Conservation (phyloP, 768 basidiomycete species). For the Mycena galopus region DNA sequence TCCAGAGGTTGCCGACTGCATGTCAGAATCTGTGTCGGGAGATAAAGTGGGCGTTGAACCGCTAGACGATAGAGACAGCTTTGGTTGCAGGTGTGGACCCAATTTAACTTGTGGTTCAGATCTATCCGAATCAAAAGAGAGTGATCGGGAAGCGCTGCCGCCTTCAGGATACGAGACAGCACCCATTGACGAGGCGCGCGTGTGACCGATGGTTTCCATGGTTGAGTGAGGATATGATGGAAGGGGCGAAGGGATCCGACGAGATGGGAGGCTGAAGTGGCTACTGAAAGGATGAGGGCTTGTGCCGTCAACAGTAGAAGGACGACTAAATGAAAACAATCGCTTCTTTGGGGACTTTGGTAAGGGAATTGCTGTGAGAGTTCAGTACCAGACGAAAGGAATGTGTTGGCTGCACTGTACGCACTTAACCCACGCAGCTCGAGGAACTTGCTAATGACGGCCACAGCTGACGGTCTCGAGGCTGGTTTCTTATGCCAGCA, state of each 20-base stretch:
- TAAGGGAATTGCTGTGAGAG: background rate
- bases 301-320: conserved; percentile 31
- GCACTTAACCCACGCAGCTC: conserved; percentile 37
- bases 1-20: conserved; percentile 38
- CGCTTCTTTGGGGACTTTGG: conserved; percentile 9
- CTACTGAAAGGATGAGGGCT: conserved; percentile 20
- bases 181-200: conserved; percentile 7
- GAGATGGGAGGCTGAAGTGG: conserved; percentile 22
- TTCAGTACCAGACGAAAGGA: background rate
- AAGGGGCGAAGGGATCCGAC: background rate
- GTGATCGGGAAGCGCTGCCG: background rate
- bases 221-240: conserved; percentile 22
- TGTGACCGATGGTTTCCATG: conserved; percentile 19
- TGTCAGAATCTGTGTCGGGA: conserved; percentile 16
- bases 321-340: conserved; percentile 36
- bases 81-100: background rate
- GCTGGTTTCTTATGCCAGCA: conserved; percentile 60
- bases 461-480: conserved; percentile 54
- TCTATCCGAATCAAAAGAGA: background rate
- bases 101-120: conserved; percentile 3
- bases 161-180: background rate
- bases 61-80: background rate
- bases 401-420: background rate
- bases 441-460: conserved; percentile 44
- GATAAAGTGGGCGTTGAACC: conserved; percentile 20